A percentile compares a stretch with the other conserved stretches of the same genome.
phyloP scores from a whole-genome alignment of 352 stramenopile genomes.

The Phytophthora pistaciae region DNA sequence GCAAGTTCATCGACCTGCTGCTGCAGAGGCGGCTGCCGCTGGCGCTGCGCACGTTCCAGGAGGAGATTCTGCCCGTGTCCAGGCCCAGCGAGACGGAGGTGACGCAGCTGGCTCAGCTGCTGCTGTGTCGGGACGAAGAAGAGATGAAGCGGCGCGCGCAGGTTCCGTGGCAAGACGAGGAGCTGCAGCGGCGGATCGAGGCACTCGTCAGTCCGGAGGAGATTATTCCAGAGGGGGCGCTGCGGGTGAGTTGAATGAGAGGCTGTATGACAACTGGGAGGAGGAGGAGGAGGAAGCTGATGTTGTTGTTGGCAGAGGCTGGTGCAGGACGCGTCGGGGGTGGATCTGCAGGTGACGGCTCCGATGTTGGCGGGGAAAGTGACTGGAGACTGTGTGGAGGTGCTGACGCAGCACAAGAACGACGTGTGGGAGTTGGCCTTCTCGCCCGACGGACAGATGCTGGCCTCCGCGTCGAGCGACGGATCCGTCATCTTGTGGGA shows the following conservation, averaged over 20 bases:
- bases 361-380: slow-evolving; percentile 30
- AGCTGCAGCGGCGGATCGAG: slow-evolving; percentile 62
- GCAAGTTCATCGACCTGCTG: slow-evolving; percentile 74
- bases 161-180: slow-evolving; percentile 53
- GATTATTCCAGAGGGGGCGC: slow-evolving; percentile 64
- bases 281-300: neutral
- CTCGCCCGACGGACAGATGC: slow-evolving; percentile 74
- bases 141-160: slow-evolving; percentile 46
- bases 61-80: slow-evolving; percentile 68
- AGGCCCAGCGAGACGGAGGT: slow-evolving; percentile 57
- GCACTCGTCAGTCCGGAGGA: slow-evolving; percentile 71
- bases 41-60: slow-evolving; percentile 68
- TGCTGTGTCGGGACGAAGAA: slow-evolving; percentile 58
- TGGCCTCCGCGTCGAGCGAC: slow-evolving; percentile 85
- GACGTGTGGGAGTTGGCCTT: slow-evolving; percentile 83
- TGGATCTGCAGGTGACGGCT: slow-evolving; percentile 21
- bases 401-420: slow-evolving; percentile 56
- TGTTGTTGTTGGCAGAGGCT: slow-evolving; percentile 44
- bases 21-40: slow-evolving; percentile 42
- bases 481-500: slow-evolving; percentile 83
- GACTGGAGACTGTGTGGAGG: slow-evolving; percentile 40
- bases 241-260: slow-evolving; percentile 47
- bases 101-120: slow-evolving; percentile 58
- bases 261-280: neutral
- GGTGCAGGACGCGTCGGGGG: slow-evolving; percentile 38